phyloP scores from a whole-genome alignment of 2,329 filamentous ascomycete genomes.

The Botrytis porri region DNA sequence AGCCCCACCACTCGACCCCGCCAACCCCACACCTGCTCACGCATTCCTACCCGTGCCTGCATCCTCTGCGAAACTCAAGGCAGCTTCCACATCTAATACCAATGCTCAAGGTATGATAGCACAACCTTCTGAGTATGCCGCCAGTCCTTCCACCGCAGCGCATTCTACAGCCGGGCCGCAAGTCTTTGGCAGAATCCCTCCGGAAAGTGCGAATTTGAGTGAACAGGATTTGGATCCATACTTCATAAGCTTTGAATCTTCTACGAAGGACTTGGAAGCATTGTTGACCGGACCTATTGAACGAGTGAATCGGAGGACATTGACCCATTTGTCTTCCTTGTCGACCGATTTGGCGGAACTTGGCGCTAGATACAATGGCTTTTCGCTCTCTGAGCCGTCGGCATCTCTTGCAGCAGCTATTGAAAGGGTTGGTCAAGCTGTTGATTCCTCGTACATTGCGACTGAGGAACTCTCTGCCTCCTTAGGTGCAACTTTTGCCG shows the following conservation, averaged over 20 bases:
- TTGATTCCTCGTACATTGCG: conserved; percentile 92
- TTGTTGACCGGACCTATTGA: conserved; percentile 92
- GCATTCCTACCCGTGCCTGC: conserved; percentile 83
- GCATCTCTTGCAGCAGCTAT: conserved; percentile 87
- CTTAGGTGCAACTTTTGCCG: conserved; percentile 90
- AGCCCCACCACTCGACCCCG: conserved; percentile 89
- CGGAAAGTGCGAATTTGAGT: conserved; percentile 68
- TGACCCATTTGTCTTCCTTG: conserved; percentile 79
- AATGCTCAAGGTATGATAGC: conserved; percentile 51
- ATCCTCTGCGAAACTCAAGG: conserved; percentile 78
- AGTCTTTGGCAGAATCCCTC: conserved; percentile 76
- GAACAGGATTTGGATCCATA: conserved; percentile 95
- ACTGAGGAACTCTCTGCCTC: conserved; percentile 87
- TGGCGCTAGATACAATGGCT: conserved; percentile 94
- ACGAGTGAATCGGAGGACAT: conserved; percentile 86
- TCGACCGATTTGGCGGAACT: conserved; percentile 88
- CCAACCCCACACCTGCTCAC: conserved; percentile 87
- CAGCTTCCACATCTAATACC: conserved; percentile 41
- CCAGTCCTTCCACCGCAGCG: conserved; percentile 51
- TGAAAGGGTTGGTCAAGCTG: conserved; percentile 89
- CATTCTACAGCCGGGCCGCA: conserved; percentile 58
- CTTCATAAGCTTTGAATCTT: conserved; percentile 88
- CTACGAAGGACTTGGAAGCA: conserved; percentile 85
- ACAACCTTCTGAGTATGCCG: conserved; percentile 50
- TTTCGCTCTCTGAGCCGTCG: conserved; percentile 89